Evolutionary conservation across 108 stramenopile genomes (phyloP).

Genomic region (Nitzschia putrida): DNA sequence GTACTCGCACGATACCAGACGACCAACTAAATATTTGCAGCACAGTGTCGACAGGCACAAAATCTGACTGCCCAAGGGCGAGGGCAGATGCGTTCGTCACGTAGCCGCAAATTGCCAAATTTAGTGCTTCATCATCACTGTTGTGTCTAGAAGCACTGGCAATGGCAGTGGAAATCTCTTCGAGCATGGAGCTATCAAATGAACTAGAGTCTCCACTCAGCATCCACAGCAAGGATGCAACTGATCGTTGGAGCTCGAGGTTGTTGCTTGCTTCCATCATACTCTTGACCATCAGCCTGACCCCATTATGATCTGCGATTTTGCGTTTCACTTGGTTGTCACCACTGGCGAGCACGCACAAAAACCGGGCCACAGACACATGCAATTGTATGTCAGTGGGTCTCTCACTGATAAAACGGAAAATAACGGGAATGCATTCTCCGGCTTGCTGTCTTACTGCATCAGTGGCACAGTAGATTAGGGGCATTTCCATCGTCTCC

Average conservation of each 20-base stretch:
- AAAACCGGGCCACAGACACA: slow-evolving; percentile 7
- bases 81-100: slow-evolving; percentile 16
- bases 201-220: slow-evolving; percentile 8
- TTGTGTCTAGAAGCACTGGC: background rate
- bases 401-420: slow-evolving; percentile 1
- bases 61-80: background rate
- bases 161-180: slow-evolving; percentile 1
- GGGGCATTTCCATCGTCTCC: background rate
- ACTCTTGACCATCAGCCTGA: background rate
- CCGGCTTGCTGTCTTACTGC: background rate
- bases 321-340: slow-evolving; percentile 4
- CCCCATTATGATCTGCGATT: background rate
- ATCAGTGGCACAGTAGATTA: background rate
- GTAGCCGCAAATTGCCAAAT: slow-evolving; percentile 27
- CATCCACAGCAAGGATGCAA: slow-evolving; percentile 22
- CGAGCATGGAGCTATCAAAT: slow-evolving; percentile 22
- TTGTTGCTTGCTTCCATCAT: slow-evolving; percentile 8
- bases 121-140: slow-evolving; percentile 7
- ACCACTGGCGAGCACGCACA: background rate
- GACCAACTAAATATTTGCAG: background rate
- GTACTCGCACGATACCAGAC: background rate
- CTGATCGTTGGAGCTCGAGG: background rate
- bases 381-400: slow-evolving; percentile 1
- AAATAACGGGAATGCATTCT: slow-evolving; percentile 11
- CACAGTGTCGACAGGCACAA: slow-evolving; percentile 3